A percentile compares a stretch with the other conserved stretches of the same genome.
Evolutionary conservation across 1,284 basidiomycete species (phyloP).

Genomic region (Salmacisia buchloeana): DNA sequence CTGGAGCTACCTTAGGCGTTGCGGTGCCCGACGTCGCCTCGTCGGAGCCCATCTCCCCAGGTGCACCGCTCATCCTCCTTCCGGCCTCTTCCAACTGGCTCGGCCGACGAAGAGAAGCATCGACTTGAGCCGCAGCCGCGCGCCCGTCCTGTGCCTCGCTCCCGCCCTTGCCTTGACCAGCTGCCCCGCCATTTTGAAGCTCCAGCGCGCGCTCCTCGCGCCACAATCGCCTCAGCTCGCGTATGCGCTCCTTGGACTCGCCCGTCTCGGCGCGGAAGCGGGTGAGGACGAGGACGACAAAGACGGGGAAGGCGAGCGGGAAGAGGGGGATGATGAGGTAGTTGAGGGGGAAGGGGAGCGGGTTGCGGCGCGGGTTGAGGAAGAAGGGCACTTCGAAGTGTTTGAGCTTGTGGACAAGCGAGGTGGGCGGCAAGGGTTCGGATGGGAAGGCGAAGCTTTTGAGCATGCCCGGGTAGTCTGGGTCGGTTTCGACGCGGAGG

Average conservation of each 20-base stretch:
- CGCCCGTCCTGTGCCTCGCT: background rate
- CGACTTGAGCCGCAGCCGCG: no score
- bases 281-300: constrained; percentile 24
- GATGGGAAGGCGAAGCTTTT: constrained; percentile 6
- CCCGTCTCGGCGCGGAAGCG: constrained; percentile 8
- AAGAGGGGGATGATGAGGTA: constrained; percentile 24
- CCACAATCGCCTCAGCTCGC: constrained; percentile 1
- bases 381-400: constrained; percentile 26
- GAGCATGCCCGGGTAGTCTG: constrained; percentile 15
- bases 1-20: background rate
- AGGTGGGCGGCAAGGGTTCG: background rate
- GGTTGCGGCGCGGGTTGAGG: constrained; percentile 29
- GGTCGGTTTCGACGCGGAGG: constrained; percentile 13
- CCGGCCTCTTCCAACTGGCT: background rate
- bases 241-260: background rate
- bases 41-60: background rate
- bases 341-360: constrained; percentile 33
- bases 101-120: no score
- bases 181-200: background rate
- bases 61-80: background rate
- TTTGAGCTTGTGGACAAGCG: constrained; percentile 4
- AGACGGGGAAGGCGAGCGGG: constrained; percentile 28
- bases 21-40: background rate
- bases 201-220: background rate
- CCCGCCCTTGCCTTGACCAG: background rate